Percentiles rank a stretch among this genome's conserved stretches.
Conservation (phyloP, 169 alveolate species). For the Neospora caninum region DNA sequence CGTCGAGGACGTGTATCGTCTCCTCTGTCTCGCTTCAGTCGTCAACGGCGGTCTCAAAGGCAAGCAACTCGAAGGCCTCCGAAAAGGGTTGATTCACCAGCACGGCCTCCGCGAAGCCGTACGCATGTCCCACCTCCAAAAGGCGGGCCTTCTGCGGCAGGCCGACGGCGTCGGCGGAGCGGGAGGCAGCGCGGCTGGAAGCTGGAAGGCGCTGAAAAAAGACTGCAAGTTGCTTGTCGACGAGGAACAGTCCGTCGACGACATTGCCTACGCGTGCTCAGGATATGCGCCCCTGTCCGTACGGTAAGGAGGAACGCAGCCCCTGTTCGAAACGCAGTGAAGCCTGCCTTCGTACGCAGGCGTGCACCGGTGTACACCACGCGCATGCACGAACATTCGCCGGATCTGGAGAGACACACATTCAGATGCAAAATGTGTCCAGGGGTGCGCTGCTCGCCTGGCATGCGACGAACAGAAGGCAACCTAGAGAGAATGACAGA, state of each 20-base stretch:
- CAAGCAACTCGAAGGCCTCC: constrained; percentile 63
- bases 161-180: constrained; percentile 28
- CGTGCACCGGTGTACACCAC: too few species aligned
- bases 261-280: constrained; percentile 75
- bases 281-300: constrained; percentile 78
- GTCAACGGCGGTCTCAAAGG: constrained; percentile 71
- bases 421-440: too few species aligned
- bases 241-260: constrained; percentile 69
- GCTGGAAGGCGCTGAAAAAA: constrained; percentile 62
- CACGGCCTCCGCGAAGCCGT: constrained; percentile 72
- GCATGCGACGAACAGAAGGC: too few species aligned
- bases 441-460: too few species aligned
- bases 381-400: too few species aligned
- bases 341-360: too few species aligned
- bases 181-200: not conserved
- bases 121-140: constrained; percentile 68
- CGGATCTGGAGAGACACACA: too few species aligned
- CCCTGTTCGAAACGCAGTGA: too few species aligned
- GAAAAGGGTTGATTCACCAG: constrained; percentile 62
- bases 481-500: too few species aligned
- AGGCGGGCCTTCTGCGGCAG: constrained; percentile 72
- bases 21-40: constrained; percentile 74
- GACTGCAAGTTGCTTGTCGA: constrained; percentile 70
- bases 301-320: constrained; percentile 35
- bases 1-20: constrained; percentile 72